Conservation (phyloP, 169 alveolate genomes). For the Sarcocystis neurona region DNA sequence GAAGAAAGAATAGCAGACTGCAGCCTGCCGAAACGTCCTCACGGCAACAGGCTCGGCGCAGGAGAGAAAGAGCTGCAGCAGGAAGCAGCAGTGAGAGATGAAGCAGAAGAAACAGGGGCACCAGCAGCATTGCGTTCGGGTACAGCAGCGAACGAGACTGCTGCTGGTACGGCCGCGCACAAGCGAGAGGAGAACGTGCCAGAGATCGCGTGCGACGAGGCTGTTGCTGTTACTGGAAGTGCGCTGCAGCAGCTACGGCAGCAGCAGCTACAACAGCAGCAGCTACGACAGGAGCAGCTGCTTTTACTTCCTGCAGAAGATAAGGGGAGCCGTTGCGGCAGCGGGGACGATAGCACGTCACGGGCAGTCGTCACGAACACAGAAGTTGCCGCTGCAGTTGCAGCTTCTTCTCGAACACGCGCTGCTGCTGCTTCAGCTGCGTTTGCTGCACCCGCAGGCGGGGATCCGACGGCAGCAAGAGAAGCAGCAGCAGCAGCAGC, state of each 20-base stretch:
- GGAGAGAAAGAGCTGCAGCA: not conserved
- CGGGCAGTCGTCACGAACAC: not conserved
- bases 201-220: not conserved
- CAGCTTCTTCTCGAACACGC: not conserved
- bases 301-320: too few species aligned
- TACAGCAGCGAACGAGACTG: not conserved
- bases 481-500: slow-evolving; percentile 19
- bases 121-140: not conserved
- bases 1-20: not conserved
- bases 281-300: not conserved
- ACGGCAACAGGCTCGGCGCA: not conserved
- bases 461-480: not conserved
- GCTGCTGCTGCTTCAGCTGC: not conserved
- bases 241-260: not conserved
- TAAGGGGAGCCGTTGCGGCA: not conserved
- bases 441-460: too few species aligned
- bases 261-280: not conserved
- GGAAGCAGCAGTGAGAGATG: not conserved
- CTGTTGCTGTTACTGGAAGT: not conserved
- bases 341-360: not conserved
- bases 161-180: not conserved
- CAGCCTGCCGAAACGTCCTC: not conserved
- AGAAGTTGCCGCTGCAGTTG: not conserved
- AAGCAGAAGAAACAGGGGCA: not conserved
- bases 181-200: not conserved